Evolutionary conservation across 352 stramenopile species (phyloP), one percentile per base, ranked within the genome.

Genomic region (Globisporangium recalcitrans): DNA sequence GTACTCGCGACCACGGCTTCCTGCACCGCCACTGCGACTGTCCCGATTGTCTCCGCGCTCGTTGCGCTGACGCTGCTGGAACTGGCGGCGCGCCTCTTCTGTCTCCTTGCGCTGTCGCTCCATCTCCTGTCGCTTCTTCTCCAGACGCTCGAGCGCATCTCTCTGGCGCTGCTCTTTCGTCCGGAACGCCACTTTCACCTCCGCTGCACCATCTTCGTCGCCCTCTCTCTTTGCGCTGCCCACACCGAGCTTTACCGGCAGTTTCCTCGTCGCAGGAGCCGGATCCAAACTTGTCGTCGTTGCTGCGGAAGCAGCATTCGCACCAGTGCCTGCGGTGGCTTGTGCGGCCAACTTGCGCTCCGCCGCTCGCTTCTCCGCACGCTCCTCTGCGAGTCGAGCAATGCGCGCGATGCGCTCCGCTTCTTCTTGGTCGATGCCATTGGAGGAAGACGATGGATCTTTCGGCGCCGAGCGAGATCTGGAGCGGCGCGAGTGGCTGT

Each of bases 131-230:
- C 84, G 84, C 70, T 94, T 90, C 61, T 82, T 72, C 58, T 93
- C 74, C 24, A 96, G 69, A 24, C 70, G 74, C 67, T 77, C 78
- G 19, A 95, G 71, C 21, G 85, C 87, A 4, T 91, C 76, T 62
- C 89, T 70, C 63, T 95, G 72, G 31, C 87, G 73, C 74, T 96
- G 82, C 27, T 76, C 84, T 54, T 93, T 96, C 4, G 84, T 88
- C 0, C 81, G 76, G 64, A 96, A 96, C 47, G 56, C 72, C 1
- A 88, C 80, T 63, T 90, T 90, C 31, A 58, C 27, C 1, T 44
- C 54, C 0, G 58, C 47, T 9, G 56, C 44, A 31, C 52, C 47
- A 32, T 55, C 64, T 26, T 19, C 44, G 13, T 14, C 13, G 1
- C 27, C 47, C 4, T 49, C 58, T 26, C 21, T 67, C 5, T 31